Evolutionary conservation across 768 basidiomycete genomes (phyloP).

Genomic region (Inosperma sp.): DNA sequence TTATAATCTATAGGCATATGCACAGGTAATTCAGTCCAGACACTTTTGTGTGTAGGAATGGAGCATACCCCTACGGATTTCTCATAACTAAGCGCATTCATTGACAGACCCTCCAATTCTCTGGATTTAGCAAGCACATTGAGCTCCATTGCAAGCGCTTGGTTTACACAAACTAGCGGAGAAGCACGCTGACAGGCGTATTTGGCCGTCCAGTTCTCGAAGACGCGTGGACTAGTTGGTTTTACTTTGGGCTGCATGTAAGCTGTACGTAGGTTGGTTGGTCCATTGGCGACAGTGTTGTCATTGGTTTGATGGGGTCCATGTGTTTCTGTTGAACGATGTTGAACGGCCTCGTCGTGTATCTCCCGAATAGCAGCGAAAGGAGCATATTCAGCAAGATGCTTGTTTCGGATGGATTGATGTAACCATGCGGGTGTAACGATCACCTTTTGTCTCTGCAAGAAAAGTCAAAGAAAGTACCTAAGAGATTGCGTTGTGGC

Average conservation of each 20-base stretch:
- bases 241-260: slow-evolving; percentile 13
- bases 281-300: not conserved
- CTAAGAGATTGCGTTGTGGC: slow-evolving; percentile 20
- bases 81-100: slow-evolving; percentile 68
- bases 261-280: not conserved
- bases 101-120: slow-evolving; percentile 60
- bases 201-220: slow-evolving; percentile 35
- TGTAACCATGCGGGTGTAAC: slow-evolving; percentile 71
- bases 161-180: slow-evolving; percentile 67
- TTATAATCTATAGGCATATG: too few species aligned
- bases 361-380: slow-evolving; percentile 57
- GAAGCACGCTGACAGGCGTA: slow-evolving; percentile 62
- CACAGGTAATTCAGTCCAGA: too few species aligned
- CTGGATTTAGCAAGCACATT: slow-evolving; percentile 54
- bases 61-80: slow-evolving; percentile 62
- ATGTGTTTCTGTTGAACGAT: slow-evolving; percentile 43
- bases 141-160: slow-evolving; percentile 54
- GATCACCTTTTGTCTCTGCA: slow-evolving; percentile 60
- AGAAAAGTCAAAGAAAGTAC: slow-evolving; percentile 1
- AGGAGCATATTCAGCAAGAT: slow-evolving; percentile 44
- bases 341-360: slow-evolving; percentile 39
- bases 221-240: slow-evolving; percentile 21
- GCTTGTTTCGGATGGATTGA: slow-evolving; percentile 46
- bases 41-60: too few species aligned
- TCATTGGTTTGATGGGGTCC: slow-evolving; percentile 5